Evolutionary conservation across 768 basidiomycete species (phyloP).

Genomic region (Cyclocybe cylindracea): DNA sequence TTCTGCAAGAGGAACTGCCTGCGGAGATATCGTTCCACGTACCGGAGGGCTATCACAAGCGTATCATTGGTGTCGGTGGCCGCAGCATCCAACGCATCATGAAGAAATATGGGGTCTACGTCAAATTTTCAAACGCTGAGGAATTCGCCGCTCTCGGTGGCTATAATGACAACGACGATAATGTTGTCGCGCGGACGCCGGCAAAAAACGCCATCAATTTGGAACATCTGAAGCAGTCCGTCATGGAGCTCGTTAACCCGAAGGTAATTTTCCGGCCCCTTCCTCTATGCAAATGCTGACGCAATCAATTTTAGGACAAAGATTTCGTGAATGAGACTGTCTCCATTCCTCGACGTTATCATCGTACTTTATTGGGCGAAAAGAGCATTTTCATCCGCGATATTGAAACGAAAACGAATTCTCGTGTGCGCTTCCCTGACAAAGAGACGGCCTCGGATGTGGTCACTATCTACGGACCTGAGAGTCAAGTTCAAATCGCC

Average conservation of each 20-base stretch:
- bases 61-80: slow-evolving; percentile 97
- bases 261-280: slow-evolving; percentile 57
- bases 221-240: slow-evolving; percentile 91
- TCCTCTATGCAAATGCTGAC: not conserved
- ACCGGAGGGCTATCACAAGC: slow-evolving; percentile 96
- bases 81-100: slow-evolving; percentile 99
- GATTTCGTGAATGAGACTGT: slow-evolving; percentile 95
- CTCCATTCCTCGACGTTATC: slow-evolving; percentile 91
- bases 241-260: slow-evolving; percentile 97
- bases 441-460: slow-evolving; percentile 94
- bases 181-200: slow-evolving; percentile 96
- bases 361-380: slow-evolving; percentile 92
- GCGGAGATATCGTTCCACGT: slow-evolving; percentile 99
- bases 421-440: slow-evolving; percentile 88
- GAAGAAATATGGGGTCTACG: slow-evolving; percentile 99
- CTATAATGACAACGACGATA: slow-evolving; percentile 97
- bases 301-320: slow-evolving; percentile 71
- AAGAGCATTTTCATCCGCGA: slow-evolving; percentile 97
- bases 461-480: slow-evolving; percentile 95
- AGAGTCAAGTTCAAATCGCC: slow-evolving; percentile 95
- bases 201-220: slow-evolving; percentile 96
- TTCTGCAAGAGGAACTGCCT: slow-evolving; percentile 96
- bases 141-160: slow-evolving; percentile 95
- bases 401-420: slow-evolving; percentile 96
- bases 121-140: slow-evolving; percentile 98